Percentiles rank a stretch among this genome's conserved stretches.
Evolutionary conservation across 2,329 filamentous ascomycete species (phyloP).

Genomic region (Colletotrichum sp.): DNA sequence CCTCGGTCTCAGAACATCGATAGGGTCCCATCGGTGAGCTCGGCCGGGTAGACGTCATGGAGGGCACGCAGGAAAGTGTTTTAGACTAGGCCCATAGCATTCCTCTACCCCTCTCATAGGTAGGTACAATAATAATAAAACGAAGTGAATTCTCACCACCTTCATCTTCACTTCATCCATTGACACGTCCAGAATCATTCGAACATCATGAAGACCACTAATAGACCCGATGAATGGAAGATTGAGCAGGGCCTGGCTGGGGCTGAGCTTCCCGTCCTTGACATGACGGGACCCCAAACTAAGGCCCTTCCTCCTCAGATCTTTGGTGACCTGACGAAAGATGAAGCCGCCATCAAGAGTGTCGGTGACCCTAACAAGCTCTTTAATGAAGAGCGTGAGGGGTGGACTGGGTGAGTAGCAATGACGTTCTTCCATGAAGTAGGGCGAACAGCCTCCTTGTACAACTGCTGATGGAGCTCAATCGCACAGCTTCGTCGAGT

Average conservation of each 20-base stretch:
- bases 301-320: constrained; percentile 29
- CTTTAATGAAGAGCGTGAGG: constrained; percentile 31
- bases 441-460: too few species aligned
- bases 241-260: constrained; percentile 56
- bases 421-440: background rate
- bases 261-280: constrained; percentile 49
- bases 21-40: background rate
- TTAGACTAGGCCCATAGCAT: background rate
- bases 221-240: constrained; percentile 50
- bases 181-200: background rate
- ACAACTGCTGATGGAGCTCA: background rate
- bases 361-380: constrained; percentile 39
- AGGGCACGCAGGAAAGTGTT: background rate
- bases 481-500: constrained; percentile 63
- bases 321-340: constrained; percentile 37
- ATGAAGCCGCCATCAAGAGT: constrained; percentile 44
- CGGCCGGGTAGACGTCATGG: background rate
- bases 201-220: background rate
- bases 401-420: constrained; percentile 35
- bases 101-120: background rate
- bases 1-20: background rate
- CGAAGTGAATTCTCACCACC: too few species aligned
- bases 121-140: background rate
- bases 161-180: too few species aligned
- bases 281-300: constrained; percentile 46